These are phyloP conservation scores for Colletotrichum orbiculare DNA, from an alignment of 2,329 filamentous ascomycete species.

Conservation along the genomic window DNA sequence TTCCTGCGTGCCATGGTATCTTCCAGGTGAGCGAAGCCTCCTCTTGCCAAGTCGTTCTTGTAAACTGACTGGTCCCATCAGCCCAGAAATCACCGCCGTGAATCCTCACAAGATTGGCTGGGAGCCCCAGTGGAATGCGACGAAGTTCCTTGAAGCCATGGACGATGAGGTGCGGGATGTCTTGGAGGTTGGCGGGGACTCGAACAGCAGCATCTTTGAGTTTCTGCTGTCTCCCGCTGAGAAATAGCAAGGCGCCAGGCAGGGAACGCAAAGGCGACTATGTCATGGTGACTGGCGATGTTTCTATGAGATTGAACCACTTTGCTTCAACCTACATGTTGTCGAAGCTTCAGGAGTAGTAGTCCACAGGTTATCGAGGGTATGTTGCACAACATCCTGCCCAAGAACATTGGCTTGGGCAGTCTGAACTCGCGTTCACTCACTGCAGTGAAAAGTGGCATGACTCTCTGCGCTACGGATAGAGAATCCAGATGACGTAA, in stretches of 20 bases:
- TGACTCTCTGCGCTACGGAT: no score
- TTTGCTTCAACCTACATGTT: no score
- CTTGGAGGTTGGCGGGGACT: slow-evolving; percentile 37
- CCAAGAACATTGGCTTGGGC: no score
- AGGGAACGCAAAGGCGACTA: not conserved
- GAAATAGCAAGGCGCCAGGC: not conserved
- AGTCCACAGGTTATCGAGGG: no score
- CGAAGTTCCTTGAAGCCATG: slow-evolving; percentile 41
- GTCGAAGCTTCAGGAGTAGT: no score
- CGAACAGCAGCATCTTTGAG: not conserved
- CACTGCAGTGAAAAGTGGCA: no score
- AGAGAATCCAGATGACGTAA: no score
- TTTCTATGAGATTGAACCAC: no score
- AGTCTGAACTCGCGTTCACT: no score
- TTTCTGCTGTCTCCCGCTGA: not conserved
- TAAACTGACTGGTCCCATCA: not conserved
- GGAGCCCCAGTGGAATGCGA: slow-evolving; percentile 43
- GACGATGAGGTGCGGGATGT: slow-evolving; percentile 43
- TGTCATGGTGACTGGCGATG: not conserved
- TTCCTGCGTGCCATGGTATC: slow-evolving; percentile 42
- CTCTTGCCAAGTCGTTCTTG: not conserved
- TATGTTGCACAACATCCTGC: no score
- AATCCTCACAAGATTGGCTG: slow-evolving; percentile 42
- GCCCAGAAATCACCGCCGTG: slow-evolving; percentile 36
- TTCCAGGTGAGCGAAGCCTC: slow-evolving; percentile 40